Conservation (phyloP, 1,284 basidiomycete genomes). For the Wolfiporia cocos region DNA sequence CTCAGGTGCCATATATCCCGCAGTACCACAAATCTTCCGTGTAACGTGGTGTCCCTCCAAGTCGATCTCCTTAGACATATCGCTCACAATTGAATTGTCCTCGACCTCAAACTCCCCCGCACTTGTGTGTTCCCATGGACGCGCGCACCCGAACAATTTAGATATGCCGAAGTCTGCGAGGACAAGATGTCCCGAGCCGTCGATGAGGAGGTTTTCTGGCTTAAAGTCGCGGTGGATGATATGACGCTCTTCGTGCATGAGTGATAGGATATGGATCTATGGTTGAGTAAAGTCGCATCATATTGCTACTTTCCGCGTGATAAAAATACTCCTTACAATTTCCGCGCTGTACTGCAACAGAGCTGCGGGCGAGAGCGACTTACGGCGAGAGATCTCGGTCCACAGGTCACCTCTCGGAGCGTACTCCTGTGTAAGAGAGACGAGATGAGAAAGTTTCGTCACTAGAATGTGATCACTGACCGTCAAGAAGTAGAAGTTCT, state of each 20-base stretch:
- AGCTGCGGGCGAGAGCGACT: slow-evolving; percentile 8
- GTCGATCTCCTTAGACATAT: neutral
- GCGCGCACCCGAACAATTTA: slow-evolving; percentile 47
- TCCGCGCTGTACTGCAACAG: slow-evolving; percentile 21
- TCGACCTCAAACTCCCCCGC: neutral
- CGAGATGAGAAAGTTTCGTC: neutral
- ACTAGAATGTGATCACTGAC: slow-evolving; percentile 9
- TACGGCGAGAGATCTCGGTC: slow-evolving; percentile 13
- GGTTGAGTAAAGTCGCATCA: too few relatives aligned
- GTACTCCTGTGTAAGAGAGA: slow-evolving; percentile 14
- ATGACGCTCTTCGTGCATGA: slow-evolving; percentile 39
- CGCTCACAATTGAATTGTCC: neutral
- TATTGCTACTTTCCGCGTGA: too few relatives aligned
- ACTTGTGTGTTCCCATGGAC: neutral
- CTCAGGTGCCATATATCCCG: slow-evolving; percentile 61
- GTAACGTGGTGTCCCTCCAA: slow-evolving; percentile 1
- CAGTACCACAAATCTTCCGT: slow-evolving; percentile 18
- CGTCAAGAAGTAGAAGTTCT: slow-evolving; percentile 27
- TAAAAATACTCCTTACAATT: slow-evolving; percentile 12
- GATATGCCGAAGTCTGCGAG: slow-evolving; percentile 63
- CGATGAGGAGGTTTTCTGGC: slow-evolving; percentile 60
- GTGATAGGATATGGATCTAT: slow-evolving; percentile 15
- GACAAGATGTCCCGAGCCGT: slow-evolving; percentile 40
- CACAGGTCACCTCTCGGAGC: slow-evolving; percentile 17
- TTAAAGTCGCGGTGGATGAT: slow-evolving; percentile 30